Evolutionary conservation across 805 yeast species (phyloP), one percentile per base, ranked within the genome.

Genomic region (Maudiozyma barnettii): DNA sequence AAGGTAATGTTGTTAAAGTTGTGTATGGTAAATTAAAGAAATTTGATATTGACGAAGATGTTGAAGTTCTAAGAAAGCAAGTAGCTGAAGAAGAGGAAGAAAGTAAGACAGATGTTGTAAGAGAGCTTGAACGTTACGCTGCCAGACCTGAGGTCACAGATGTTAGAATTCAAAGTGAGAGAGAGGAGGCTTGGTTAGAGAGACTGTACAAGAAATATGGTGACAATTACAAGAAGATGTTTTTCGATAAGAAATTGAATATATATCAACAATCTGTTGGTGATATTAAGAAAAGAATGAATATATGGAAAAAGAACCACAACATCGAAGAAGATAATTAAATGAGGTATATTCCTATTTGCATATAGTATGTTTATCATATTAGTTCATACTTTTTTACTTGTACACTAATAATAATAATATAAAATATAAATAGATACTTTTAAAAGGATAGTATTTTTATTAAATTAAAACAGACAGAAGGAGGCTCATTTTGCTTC

Each of bases 201-300:
- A 66, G 65, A 21, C 70, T 93, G 37, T 74, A 81, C 50, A 78
- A 77, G 19, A 88, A 87, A 63, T 80, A 93, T 60, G 96, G 96
- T 16, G 95, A 88, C 54, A 83, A 93, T 63, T 89, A 81, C 62
- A 82, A 76, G 42, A 85, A 81, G 57, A 93, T 93, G 99, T 83
- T 79, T 63, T 84, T 95, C 85, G 99, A 93, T 65, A 78, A 77
- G 66, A 84, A 84, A 64, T 72, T 90, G 52, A 91, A 91, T 64
- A 76, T 82, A 2, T 77, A 75, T 66, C 97, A 90, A 68, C 88
- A 85, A 64, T 75, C 85, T 51, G 81, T 81, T n/a, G 95, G 95
- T 23, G 95, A 88, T 57, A 69, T 91, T 55, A 82, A 75, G 66
- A 78, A 77, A 64, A 78, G 93, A 61, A 71, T 91, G 41, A 59